These are phyloP conservation scores for Russula emetica DNA, from an alignment of 768 basidiomycete species.

Conservation along the genomic window DNA sequence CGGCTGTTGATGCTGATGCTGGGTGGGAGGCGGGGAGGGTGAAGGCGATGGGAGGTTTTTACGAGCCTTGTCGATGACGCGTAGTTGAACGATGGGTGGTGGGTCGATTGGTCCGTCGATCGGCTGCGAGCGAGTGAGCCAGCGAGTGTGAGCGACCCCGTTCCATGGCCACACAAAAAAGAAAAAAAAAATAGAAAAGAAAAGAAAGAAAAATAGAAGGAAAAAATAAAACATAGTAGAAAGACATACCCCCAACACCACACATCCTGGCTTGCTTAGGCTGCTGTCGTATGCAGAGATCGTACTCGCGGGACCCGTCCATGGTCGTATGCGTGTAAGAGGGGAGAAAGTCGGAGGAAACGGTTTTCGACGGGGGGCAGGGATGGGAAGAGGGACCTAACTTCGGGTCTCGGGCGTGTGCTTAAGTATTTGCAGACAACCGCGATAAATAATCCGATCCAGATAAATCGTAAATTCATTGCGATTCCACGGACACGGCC, in stretches of 20 bases:
- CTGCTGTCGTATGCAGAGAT: constrained; percentile 82
- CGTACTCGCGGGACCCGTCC: constrained; percentile 62
- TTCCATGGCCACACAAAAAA: constrained; percentile 10
- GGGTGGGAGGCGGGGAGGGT: constrained; percentile 24
- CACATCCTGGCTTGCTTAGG: constrained; percentile 92
- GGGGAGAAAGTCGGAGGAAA: neutral
- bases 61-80: constrained; percentile 65
- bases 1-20: constrained; percentile 15
- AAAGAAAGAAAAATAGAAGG: neutral
- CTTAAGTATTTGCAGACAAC: constrained; percentile 24
- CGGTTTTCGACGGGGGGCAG: constrained; percentile 14
- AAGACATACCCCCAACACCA: constrained; percentile 70
- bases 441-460: constrained; percentile 17
- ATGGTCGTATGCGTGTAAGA: constrained; percentile 4
- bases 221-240: neutral
- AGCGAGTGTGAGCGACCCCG: constrained; percentile 4
- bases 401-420: constrained; percentile 22
- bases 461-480: constrained; percentile 24
- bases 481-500: constrained; percentile 27
- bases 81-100: constrained; percentile 92
- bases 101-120: constrained; percentile 96
- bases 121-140: constrained; percentile 48
- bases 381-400: constrained; percentile 26
- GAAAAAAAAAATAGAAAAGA: neutral
- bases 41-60: constrained; percentile 31